phyloP scores from a whole-genome alignment of 2,329 filamentous ascomycete genomes.

The Daldinia sp. region DNA sequence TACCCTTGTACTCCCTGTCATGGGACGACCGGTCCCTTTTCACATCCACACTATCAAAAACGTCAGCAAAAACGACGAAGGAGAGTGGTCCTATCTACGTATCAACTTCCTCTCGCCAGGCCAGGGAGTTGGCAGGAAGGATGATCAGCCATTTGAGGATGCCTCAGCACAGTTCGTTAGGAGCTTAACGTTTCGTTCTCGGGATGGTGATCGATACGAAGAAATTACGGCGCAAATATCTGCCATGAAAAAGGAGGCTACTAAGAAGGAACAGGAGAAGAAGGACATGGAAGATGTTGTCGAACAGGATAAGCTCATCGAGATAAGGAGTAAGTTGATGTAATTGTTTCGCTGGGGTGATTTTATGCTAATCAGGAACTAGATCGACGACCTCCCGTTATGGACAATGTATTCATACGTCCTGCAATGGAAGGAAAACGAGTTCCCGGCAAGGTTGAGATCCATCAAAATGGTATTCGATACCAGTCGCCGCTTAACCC shows the following conservation, averaged over 20 bases:
- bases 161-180: constrained; percentile 94
- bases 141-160: constrained; percentile 98
- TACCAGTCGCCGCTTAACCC: constrained; percentile 85
- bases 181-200: constrained; percentile 93
- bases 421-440: constrained; percentile 97
- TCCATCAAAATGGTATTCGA: constrained; percentile 98
- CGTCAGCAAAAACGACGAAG: constrained; percentile 95
- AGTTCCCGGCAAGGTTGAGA: constrained; percentile 93
- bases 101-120: constrained; percentile 98
- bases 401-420: constrained; percentile 95
- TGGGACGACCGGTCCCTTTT: constrained; percentile 96
- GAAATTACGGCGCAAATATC: constrained; percentile 93
- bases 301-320: constrained; percentile 95
- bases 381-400: constrained; percentile 88
- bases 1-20: constrained; percentile 92
- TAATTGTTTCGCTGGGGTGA: not conserved
- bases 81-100: constrained; percentile 89
- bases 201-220: constrained; percentile 85
- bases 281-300: constrained; percentile 99
- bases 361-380: constrained; percentile 51
- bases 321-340: constrained; percentile 79
- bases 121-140: constrained; percentile 95
- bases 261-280: constrained; percentile 96
- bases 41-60: constrained; percentile 99
- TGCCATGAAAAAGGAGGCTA: constrained; percentile 91